These are phyloP conservation scores for Solanum sitiens DNA, from an alignment of 257 asterid genomes.

Conservation along the genomic window DNA sequence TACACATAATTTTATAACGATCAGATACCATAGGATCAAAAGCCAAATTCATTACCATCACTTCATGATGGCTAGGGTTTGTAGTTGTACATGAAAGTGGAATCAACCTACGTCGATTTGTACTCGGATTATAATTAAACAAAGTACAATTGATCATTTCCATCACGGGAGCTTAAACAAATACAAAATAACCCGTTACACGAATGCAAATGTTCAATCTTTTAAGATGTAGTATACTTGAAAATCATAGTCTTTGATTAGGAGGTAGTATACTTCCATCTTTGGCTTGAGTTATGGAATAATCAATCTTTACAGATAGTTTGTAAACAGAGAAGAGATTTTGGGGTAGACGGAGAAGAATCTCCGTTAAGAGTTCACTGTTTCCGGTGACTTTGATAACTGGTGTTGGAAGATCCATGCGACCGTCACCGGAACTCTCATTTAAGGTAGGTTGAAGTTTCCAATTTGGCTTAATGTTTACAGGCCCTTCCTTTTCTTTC, in stretches of 20 bases:
- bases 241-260: background rate
- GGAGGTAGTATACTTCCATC: too few relatives aligned
- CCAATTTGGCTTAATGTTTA: too few relatives aligned
- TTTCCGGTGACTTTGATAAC: background rate
- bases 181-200: slow-evolving; percentile 3
- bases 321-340: slow-evolving; percentile 1
- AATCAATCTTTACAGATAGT: background rate
- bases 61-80: too few relatives aligned
- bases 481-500: too few relatives aligned
- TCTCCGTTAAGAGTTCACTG: background rate
- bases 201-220: background rate
- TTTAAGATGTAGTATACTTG: background rate
- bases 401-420: background rate
- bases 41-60: background rate
- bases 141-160: background rate
- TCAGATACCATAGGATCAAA: slow-evolving; percentile 3
- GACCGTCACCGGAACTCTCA: background rate
- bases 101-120: background rate
- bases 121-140: slow-evolving; percentile 8
- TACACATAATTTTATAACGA: background rate
- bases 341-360: slow-evolving; percentile 5
- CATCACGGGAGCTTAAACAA: background rate
- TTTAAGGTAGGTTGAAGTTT: background rate
- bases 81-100: background rate
- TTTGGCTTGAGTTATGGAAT: background rate